These are phyloP conservation scores for Vaccinium macrocarpon DNA, from an alignment of 148 eudicot genomes.

Conservation along the genomic window DNA sequence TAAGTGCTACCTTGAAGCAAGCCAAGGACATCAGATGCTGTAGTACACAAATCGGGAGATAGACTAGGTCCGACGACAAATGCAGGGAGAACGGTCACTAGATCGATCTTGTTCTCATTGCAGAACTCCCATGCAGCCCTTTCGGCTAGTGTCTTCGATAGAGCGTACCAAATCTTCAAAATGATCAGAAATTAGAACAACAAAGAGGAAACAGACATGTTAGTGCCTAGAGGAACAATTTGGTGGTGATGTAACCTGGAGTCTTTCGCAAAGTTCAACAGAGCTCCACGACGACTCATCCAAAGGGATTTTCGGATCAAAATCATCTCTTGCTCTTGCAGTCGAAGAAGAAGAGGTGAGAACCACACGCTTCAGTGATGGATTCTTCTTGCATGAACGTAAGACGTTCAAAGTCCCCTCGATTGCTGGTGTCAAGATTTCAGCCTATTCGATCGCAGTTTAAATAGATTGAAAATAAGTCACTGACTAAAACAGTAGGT, in stretches of 20 bases:
- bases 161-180: constrained; percentile 68
- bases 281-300: constrained; percentile 92
- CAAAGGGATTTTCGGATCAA: constrained; percentile 51
- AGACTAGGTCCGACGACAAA: constrained; percentile 83
- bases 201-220: no score
- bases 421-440: constrained; percentile 81
- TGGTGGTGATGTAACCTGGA: constrained; percentile 34
- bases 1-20: constrained; percentile 56
- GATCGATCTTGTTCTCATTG: constrained; percentile 64
- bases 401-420: constrained; percentile 86
- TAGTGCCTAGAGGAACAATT: neutral
- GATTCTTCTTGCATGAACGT: constrained; percentile 78
- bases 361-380: constrained; percentile 73
- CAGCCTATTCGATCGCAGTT: constrained; percentile 40
- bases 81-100: constrained; percentile 77
- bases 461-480: neutral
- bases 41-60: constrained; percentile 58
- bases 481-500: no score
- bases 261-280: constrained; percentile 60
- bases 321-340: constrained; percentile 57
- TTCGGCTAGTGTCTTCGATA: constrained; percentile 86
- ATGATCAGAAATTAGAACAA: no score
- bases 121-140: constrained; percentile 91
- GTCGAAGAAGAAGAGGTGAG: constrained; percentile 92
- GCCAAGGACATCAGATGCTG: constrained; percentile 82